Evolutionary conservation across 2,329 filamentous ascomycete species (phyloP).

Genomic region (Aspergillus uvarum): DNA sequence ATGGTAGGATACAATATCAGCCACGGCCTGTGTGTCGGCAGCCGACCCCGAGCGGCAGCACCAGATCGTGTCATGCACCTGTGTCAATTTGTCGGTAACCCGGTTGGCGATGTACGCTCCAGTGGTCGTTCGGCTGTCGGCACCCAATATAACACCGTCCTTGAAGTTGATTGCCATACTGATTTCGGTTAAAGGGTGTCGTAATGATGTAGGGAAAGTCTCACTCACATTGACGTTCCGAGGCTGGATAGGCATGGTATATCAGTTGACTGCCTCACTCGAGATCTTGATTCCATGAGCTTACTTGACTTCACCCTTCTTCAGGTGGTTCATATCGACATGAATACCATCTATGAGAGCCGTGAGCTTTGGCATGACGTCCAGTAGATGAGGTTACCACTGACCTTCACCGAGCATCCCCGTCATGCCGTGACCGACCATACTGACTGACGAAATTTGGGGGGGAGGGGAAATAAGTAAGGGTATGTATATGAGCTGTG

Average conservation of each 20-base stretch:
- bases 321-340: slow-evolving; percentile 96
- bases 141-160: slow-evolving; percentile 93
- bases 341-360: slow-evolving; percentile 84
- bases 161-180: slow-evolving; percentile 99
- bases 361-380: slow-evolving; percentile 17
- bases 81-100: slow-evolving; percentile 98
- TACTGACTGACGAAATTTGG: slow-evolving; percentile 23
- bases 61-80: slow-evolving; percentile 99
- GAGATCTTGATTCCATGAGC: slow-evolving; percentile 37
- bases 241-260: slow-evolving; percentile 59
- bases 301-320: slow-evolving; percentile 98
- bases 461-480: neutral
- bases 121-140: slow-evolving; percentile 95
- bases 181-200: slow-evolving; percentile 25
- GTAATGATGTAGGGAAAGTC: neutral
- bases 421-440: slow-evolving; percentile 42
- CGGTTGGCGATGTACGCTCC: slow-evolving; percentile 98
- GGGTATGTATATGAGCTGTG: neutral
- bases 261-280: neutral
- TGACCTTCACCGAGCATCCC: slow-evolving; percentile 49
- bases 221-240: slow-evolving; percentile 89
- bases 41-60: slow-evolving; percentile 97
- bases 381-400: slow-evolving; percentile 21
- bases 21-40: slow-evolving; percentile 95
- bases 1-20: slow-evolving; percentile 97